Base-by-base conservation (phyloP, 371 early-diverging fungal species). In the Mucor circinelloides region DNA sequence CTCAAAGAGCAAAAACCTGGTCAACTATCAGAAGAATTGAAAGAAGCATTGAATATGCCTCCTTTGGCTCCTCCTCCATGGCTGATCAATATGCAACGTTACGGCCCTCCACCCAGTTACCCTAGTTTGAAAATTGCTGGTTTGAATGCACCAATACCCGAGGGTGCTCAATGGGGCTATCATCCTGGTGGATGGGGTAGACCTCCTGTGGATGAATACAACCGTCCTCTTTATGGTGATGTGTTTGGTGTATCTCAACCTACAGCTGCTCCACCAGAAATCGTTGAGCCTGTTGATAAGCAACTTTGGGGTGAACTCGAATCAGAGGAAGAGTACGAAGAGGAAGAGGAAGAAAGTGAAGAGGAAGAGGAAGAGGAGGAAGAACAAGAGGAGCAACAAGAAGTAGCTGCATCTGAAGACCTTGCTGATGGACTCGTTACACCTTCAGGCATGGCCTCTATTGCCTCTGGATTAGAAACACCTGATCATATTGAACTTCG, bases 111-210 rank as follows among this genome's bases (percentile, higher is more conserved):
- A 42, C 98, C 99, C 3, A 89, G 91, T 61, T 99, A 99, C 77
- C 96, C 98, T 6, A 90, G 88, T 66, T 75, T 98, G 54, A 93
- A 90, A 68, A 92, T 99, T 59, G 95, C 99, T 3, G 99, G 99
- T 4, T 81, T 99, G 32, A 99, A 97, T 77, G 93, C 97, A 10
- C 98, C 98, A 1, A 98, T 99, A 72, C 99, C 99, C 12, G 88
- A 91, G 27, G 99, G 99, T 15, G 97, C 97, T n/a, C 94, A 95
- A 70, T 99, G 98, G 99, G 99, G 99, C 9, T 99, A 90, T 73
- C 98, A 98, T 73, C 97, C 97, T 6, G 98, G 98, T 69, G 98
- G 97, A 31, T 99, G 98, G 98, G 99, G 99, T 17, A 91, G 94
- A 75, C 97, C 98, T 52, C 98, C 98, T 10, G 96, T 97, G 3